Conservation (phyloP, 768 basidiomycete genomes). For the Sporobolomyces pararoseus region DNA sequence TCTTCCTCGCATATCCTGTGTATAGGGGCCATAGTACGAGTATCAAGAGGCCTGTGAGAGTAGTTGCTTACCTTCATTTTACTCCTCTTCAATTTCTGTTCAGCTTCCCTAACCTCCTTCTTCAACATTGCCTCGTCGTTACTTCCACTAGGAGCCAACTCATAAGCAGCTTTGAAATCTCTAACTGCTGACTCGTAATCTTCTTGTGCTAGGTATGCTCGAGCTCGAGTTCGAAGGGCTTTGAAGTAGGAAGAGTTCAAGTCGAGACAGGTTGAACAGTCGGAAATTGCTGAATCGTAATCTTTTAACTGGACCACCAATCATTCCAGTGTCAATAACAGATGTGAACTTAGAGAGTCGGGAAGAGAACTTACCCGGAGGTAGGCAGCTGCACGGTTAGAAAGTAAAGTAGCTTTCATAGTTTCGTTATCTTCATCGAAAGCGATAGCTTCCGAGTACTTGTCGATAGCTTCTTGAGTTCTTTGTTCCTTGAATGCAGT, state of each 20-base stretch:
- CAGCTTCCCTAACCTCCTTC: slow-evolving; percentile 71
- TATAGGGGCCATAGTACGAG: neutral
- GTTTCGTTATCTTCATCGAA: slow-evolving; percentile 70
- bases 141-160: slow-evolving; percentile 60
- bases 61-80: slow-evolving; percentile 69
- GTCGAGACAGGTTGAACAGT: slow-evolving; percentile 65
- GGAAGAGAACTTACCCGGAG: slow-evolving; percentile 22
- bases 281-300: slow-evolving; percentile 65
- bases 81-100: slow-evolving; percentile 74
- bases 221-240: slow-evolving; percentile 77
- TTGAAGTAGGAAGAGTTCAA: slow-evolving; percentile 71
- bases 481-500: slow-evolving; percentile 63
- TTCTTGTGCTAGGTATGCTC: slow-evolving; percentile 70
- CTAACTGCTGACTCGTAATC: slow-evolving; percentile 65
- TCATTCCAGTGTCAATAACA: neutral
- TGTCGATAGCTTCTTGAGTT: slow-evolving; percentile 62
- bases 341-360: neutral
- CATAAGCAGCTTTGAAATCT: slow-evolving; percentile 75
- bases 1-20: too few species aligned
- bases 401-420: slow-evolving; percentile 72
- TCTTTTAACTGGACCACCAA: slow-evolving; percentile 56
- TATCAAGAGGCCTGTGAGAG: too few species aligned
- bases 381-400: slow-evolving; percentile 73
- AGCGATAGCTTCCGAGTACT: slow-evolving; percentile 65
- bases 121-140: slow-evolving; percentile 61